A percentile compares a stretch with the other conserved stretches of the same genome.
Evolutionary conservation across 139 green algal genomes (phyloP).

Genomic region (Tetratostichococcus sp.): DNA sequence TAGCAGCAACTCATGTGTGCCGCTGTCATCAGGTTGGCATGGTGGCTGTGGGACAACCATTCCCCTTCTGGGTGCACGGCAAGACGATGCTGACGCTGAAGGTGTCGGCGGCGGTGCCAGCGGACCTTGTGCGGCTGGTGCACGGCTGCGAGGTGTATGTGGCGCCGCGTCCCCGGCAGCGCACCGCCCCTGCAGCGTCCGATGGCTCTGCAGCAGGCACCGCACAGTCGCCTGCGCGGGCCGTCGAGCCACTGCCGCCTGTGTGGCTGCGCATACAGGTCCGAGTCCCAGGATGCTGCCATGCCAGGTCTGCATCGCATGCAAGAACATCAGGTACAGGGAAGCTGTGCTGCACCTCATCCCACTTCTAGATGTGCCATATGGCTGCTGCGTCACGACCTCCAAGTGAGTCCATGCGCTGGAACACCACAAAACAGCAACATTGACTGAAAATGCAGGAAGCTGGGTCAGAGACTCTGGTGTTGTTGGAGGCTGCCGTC

Average conservation of each 20-base stretch:
- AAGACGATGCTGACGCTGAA: slow-evolving; percentile 28
- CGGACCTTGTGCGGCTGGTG: slow-evolving; percentile 47
- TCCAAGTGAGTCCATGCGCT: too few relatives aligned
- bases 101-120: slow-evolving; percentile 20
- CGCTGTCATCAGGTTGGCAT: slow-evolving; percentile 78
- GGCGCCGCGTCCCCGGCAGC: slow-evolving; percentile 54
- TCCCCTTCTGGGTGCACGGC: slow-evolving; percentile 62
- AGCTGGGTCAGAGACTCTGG: too few relatives aligned
- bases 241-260: neutral
- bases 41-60: slow-evolving; percentile 46
- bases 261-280: slow-evolving; percentile 11
- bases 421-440: too few relatives aligned
- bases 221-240: neutral
- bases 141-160: slow-evolving; percentile 65
- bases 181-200: neutral
- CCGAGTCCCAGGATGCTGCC: too few relatives aligned
- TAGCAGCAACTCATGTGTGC: too few relatives aligned
- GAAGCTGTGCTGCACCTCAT: too few relatives aligned
- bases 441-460: too few relatives aligned
- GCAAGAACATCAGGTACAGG: too few relatives aligned
- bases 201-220: neutral
- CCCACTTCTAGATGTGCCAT: too few relatives aligned
- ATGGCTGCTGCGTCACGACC: too few relatives aligned
- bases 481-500: too few relatives aligned
- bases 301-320: too few relatives aligned